These are phyloP conservation scores for Candida ovalis DNA, from an alignment of 805 yeast species.

Conservation along the genomic window DNA sequence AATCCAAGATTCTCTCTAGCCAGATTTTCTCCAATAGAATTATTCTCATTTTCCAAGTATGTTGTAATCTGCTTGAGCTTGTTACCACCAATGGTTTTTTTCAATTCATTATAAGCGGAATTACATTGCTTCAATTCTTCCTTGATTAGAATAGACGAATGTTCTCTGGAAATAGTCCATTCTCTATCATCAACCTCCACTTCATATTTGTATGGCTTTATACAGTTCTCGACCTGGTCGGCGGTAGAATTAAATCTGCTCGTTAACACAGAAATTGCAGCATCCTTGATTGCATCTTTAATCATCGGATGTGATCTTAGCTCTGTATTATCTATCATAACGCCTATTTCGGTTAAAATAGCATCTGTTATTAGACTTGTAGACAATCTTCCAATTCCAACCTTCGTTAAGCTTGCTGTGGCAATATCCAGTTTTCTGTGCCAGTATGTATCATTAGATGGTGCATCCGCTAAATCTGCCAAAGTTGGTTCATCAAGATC, in stretches of 20 bases:
- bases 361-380: constrained; percentile 81
- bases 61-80: constrained; percentile 80
- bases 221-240: constrained; percentile 97
- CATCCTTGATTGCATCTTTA: constrained; percentile 73
- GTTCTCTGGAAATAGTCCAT: constrained; percentile 81
- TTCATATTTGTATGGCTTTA: constrained; percentile 96
- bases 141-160: constrained; percentile 63
- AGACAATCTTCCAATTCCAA: constrained; percentile 90
- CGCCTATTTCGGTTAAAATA: constrained; percentile 70
- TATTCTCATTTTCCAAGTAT: constrained; percentile 51
- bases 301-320: constrained; percentile 86
- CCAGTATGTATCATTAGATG: constrained; percentile 79
- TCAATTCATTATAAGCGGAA: constrained; percentile 53
- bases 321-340: constrained; percentile 69
- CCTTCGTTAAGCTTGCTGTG: constrained; percentile 78
- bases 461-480: constrained; percentile 51
- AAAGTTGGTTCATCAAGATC: constrained; percentile 45
- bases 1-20: constrained; percentile 80
- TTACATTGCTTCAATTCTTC: constrained; percentile 88
- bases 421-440: constrained; percentile 80
- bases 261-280: constrained; percentile 75
- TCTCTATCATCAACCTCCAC: constrained; percentile 95
- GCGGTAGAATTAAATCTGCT: constrained; percentile 86
- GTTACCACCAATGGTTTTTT: constrained; percentile 73
- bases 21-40: constrained; percentile 33